Evolutionary conservation across 1,139 yeast genomes (phyloP), one percentile per base, ranked within the genome.

Genomic region (Hansenula lynferdii): DNA sequence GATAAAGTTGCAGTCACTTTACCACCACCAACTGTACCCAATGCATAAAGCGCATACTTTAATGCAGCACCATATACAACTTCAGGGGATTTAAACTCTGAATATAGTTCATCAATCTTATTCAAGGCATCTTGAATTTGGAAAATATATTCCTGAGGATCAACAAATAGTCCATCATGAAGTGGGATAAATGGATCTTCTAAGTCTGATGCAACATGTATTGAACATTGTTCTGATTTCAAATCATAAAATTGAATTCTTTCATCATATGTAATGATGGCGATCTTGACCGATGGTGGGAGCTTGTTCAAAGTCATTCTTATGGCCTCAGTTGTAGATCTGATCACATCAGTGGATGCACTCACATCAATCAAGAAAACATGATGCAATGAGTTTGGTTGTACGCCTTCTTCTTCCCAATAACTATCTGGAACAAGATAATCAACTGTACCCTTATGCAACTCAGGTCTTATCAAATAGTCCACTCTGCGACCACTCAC

Each of bases 401-500:
- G 56, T 8, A 49, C 49, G 7, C 51, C 56, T 5, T 71, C 72
- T 12, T 69, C 63, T 29, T 72, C 67, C 64, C 85, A 80, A 58
- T 86, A 90, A 37, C 75, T 77, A 26, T 69, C 61, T 3, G 96
- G 95, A 5, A 87, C 96, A 14, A 79, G 58, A 44, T 86, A 74
- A 54, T 92, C 99, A 48, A 87, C 90, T 8, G 90, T 86, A 11
- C 98, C 97, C 38, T 69, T 72, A 43, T 75, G 80, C 36, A 90
- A 67, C 55, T 92, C 97, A 0, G 95, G 92, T 37, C 89, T 74
- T 22, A 67, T 63, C 30, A 65, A 66, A 53, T 75, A 70, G 59
- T 87, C 96, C 14, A 77, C 64, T 46, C 90, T 67, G 37, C 72
- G 72, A 5, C 81, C 79, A 19, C 71, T 62, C 3, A 69, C 66